A percentile compares a stretch with the other conserved stretches of the same genome.
These are phyloP conservation scores for Phaeodactylum tricornutum DNA, from an alignment of 108 stramenopile species.

Conservation along the genomic window DNA sequence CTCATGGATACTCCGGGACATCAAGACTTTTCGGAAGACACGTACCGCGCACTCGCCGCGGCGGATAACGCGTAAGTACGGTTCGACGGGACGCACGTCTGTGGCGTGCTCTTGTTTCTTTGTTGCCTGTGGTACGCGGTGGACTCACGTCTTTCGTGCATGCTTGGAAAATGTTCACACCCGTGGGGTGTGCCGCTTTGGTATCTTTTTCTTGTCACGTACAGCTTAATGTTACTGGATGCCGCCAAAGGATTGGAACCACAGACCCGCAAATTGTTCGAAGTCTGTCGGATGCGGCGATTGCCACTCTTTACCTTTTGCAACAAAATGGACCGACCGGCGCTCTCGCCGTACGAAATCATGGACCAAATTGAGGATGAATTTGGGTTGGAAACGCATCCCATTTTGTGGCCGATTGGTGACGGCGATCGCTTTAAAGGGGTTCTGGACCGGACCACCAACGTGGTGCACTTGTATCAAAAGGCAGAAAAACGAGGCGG, in stretches of 20 bases:
- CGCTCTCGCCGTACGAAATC: conserved; percentile 86
- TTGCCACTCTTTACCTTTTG: conserved; percentile 85
- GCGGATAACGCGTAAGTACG: conserved; percentile 94
- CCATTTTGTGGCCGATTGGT: conserved; percentile 94
- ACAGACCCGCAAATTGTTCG: conserved; percentile 91
- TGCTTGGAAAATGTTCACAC: too few relatives aligned
- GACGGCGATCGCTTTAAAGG: conserved; percentile 93
- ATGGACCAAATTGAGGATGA: conserved; percentile 94
- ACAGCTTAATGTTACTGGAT: conserved; percentile 94
- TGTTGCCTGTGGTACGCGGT: too few relatives aligned
- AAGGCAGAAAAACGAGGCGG: conserved; percentile 39
- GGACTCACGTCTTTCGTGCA: too few relatives aligned
- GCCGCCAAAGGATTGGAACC: conserved; percentile 94
- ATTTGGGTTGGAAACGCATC: conserved; percentile 85
- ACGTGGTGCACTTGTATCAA: conserved; percentile 83
- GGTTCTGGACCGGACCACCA: conserved; percentile 73
- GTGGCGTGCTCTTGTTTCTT: too few relatives aligned
- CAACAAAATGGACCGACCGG: conserved; percentile 95
- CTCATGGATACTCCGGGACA: conserved; percentile 87
- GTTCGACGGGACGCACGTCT: too few relatives aligned
- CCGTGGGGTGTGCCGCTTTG: too few relatives aligned
- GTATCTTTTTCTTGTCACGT: too few relatives aligned
- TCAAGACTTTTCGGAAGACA: conserved; percentile 92
- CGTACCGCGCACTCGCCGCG: conserved; percentile 88
- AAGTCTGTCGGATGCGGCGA: conserved; percentile 58